Conservation (phyloP, 2,329 filamentous ascomycete genomes). For the Calonectria naviculata region DNA sequence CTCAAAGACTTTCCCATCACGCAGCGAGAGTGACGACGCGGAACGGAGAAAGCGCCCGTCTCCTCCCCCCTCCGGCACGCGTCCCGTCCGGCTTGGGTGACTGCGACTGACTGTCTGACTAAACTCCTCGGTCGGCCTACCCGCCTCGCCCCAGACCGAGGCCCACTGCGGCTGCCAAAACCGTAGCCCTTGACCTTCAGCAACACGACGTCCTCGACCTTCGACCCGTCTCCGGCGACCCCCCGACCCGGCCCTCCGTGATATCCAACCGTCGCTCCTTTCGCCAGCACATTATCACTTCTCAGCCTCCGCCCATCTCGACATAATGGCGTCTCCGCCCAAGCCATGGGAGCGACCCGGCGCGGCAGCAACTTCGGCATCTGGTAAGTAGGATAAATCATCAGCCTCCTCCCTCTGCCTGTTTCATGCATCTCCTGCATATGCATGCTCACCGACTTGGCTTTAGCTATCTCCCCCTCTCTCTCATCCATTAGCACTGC, state of each 20-base stretch:
- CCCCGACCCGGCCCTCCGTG: background rate
- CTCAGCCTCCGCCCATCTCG: conserved; percentile 11
- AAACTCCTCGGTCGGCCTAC: conserved; percentile 4
- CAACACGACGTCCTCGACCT: background rate
- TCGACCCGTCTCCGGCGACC: background rate
- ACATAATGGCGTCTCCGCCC: conserved; percentile 80
- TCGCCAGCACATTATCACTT: conserved; percentile 1
- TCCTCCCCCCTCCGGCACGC: background rate
- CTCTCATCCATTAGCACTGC: conserved; percentile 54
- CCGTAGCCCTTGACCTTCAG: background rate
- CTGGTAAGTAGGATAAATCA: conserved; percentile 56
- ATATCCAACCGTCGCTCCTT: background rate
- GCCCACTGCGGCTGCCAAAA: conserved; percentile 1
- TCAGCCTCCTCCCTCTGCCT: conserved; percentile 14
- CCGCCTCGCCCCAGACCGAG: background rate
- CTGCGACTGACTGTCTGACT: background rate
- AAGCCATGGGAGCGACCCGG: conserved; percentile 96
- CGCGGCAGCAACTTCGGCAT: conserved; percentile 59
- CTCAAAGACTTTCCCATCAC: background rate
- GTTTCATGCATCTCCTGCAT: conserved; percentile 26
- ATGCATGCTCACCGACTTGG: conserved; percentile 36
- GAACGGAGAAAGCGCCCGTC: background rate
- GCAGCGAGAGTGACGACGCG: background rate
- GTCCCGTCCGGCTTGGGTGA: conserved; percentile 8
- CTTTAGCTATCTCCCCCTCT: conserved; percentile 51